Conservation (phyloP, 805 yeast genomes). For the Barnettozyma californica region DNA sequence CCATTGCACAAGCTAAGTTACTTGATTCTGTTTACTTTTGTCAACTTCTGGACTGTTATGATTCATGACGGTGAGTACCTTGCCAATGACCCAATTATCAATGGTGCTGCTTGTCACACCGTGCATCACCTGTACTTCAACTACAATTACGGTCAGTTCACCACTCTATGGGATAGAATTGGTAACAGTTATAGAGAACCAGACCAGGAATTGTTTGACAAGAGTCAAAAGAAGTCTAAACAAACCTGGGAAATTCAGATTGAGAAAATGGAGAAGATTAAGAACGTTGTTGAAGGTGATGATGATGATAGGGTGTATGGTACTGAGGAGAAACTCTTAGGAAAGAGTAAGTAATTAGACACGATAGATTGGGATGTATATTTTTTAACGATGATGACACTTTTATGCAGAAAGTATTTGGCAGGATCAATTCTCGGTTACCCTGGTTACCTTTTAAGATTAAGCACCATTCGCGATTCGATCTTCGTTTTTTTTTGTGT, state of each 20-base stretch:
- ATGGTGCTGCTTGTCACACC: slow-evolving; percentile 98
- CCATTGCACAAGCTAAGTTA: slow-evolving; percentile 88
- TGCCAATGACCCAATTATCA: slow-evolving; percentile 88
- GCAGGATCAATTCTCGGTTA: neutral
- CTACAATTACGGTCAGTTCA: slow-evolving; percentile 97
- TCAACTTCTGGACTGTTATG: slow-evolving; percentile 97
- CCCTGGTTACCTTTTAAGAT: neutral
- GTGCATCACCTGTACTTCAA: slow-evolving; percentile 95
- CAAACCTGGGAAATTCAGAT: slow-evolving; percentile 68
- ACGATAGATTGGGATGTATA: neutral
- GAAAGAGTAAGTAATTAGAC: neutral
- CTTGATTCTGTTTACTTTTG: slow-evolving; percentile 77
- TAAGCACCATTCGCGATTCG: neutral
- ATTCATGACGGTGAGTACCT: slow-evolving; percentile 96
- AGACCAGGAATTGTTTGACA: slow-evolving; percentile 77
- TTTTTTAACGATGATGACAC: slow-evolving; percentile 1
- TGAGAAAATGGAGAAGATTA: slow-evolving; percentile 70
- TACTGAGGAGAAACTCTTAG: slow-evolving; percentile 32
- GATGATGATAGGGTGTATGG: slow-evolving; percentile 72
- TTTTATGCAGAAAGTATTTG: neutral
- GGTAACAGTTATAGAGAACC: slow-evolving; percentile 94
- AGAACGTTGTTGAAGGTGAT: slow-evolving; percentile 74
- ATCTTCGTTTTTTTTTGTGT: neutral
- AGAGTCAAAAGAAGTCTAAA: slow-evolving; percentile 48
- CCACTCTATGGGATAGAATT: slow-evolving; percentile 96